Evolutionary conservation across 768 basidiomycete species (phyloP).

Genomic region (Erythrobasidium yunnanense): DNA sequence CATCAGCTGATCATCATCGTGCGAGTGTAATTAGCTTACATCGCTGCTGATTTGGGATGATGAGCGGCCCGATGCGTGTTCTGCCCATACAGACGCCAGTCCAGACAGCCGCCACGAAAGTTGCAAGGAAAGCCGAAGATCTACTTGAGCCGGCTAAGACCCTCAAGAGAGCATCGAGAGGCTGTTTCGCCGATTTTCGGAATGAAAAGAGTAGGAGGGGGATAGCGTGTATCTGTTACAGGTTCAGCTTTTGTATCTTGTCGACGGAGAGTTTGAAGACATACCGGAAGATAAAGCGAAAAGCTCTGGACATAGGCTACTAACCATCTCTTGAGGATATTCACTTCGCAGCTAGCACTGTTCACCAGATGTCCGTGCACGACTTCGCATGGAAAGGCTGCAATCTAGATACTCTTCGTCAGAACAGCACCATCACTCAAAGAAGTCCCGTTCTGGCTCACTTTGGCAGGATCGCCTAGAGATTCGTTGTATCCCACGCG

Average conservation of each 20-base stretch:
- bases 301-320: slow-evolving; percentile 32
- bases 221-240: slow-evolving; percentile 30
- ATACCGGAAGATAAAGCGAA: slow-evolving; percentile 33
- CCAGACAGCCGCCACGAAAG: slow-evolving; percentile 32
- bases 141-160: slow-evolving; percentile 31
- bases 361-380: slow-evolving; percentile 30
- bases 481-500: background rate
- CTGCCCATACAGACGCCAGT: slow-evolving; percentile 33
- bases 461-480: background rate
- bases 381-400: slow-evolving; percentile 29
- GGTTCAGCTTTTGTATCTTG: background rate
- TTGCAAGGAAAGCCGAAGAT: slow-evolving; percentile 36
- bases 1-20: background rate
- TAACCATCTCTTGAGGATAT: slow-evolving; percentile 27
- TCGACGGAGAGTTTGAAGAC: background rate
- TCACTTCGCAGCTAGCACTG: slow-evolving; percentile 30
- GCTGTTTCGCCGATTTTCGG: background rate
- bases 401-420: slow-evolving; percentile 1
- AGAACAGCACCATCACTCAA: background rate
- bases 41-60: slow-evolving; percentile 17
- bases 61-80: slow-evolving; percentile 28
- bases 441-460: background rate
- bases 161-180: background rate
- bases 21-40: background rate
- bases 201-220: slow-evolving; percentile 32